phyloP scores from a whole-genome alignment of 768 basidiomycete species.

The Chlorophyllum brunneum region DNA sequence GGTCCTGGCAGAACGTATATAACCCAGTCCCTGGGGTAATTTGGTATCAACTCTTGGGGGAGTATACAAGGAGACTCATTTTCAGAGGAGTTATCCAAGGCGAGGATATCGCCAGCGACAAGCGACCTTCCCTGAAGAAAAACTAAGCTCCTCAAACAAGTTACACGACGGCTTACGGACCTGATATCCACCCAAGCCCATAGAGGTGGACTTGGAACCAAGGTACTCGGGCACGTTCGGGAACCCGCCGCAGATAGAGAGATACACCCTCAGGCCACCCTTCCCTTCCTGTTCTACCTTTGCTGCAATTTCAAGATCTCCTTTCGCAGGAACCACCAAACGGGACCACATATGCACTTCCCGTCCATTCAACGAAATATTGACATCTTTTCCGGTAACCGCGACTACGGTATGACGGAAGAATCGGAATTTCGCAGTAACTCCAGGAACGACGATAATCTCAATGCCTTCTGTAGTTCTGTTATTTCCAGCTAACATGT shows the following conservation, averaged over 20 bases:
- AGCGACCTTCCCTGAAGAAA: constrained; percentile 49
- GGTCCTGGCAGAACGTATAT: constrained; percentile 59
- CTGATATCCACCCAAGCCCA: constrained; percentile 60
- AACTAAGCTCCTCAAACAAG: background rate
- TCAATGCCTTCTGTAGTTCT: constrained; percentile 52
- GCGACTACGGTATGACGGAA: constrained; percentile 45
- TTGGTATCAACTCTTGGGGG: constrained; percentile 32
- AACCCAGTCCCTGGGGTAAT: constrained; percentile 46
- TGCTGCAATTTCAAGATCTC: constrained; percentile 38
- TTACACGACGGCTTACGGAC: constrained; percentile 21
- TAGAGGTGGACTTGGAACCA: constrained; percentile 62
- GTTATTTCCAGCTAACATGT: constrained; percentile 54
- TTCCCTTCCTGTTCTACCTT: constrained; percentile 15
- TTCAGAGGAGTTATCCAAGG: constrained; percentile 24
- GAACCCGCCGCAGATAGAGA: constrained; percentile 58
- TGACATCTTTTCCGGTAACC: constrained; percentile 47
- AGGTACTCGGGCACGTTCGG: constrained; percentile 53
- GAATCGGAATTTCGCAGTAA: constrained; percentile 45
- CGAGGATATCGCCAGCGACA: constrained; percentile 45
- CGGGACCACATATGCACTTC: constrained; percentile 44
- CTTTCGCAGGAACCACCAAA: constrained; percentile 40
- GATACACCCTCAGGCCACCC: constrained; percentile 49
- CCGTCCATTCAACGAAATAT: constrained; percentile 38
- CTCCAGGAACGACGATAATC: constrained; percentile 41
- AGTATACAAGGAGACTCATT: constrained; percentile 18